Evolutionary conservation across 2,329 filamentous ascomycete genomes (phyloP), one percentile per base, ranked within the genome.

Genomic region (Aspergillus caelatus): DNA sequence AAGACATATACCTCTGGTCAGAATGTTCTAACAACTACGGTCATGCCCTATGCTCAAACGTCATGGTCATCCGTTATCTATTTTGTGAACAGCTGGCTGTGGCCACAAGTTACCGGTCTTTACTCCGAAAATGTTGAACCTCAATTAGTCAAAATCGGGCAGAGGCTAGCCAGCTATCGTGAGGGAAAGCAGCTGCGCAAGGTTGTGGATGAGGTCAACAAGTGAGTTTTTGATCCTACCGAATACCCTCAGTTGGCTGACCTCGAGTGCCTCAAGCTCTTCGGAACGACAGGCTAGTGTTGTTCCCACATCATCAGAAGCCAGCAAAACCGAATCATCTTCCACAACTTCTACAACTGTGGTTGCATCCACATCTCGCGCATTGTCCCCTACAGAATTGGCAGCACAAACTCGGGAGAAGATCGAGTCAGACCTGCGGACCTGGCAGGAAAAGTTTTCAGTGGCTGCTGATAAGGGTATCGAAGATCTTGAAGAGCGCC

Each of bases 111-210:
- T 12, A 88, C 91, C 30, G 85, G 91, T 16, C 81, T 97, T 6
- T 98, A 98, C 73, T 87, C 89, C 12, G 89, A 97, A 73, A 97
- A 96, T 71, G 94, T 99, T 4, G 94, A 98, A 80, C 96, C 96
- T 16, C 96, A 99, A 78, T 85, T 99, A 16, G 87, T 94, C 62
- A 92, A 93, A 71, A 98, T 99, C 72, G 92, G 92, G 14, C 91
- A 97, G 80, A 89, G 94, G 53, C 85, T 99, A 12, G 94, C 93
- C 46, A 82, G 80, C 66, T 84, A 84, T 63, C 78, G 84, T 26
- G 83, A 86, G 70, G 87, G 87, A 23, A 87, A 86, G 74, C 88
- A 87, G 69, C 70, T 90, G 26, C 84, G 88, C 68, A 84, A 86
- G 41, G 85, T 82, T 21, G 79, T 86, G 48, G 84, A 88, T 55